Evolutionary conservation across 2,329 filamentous ascomycete species (phyloP), one percentile per base, ranked within the genome.

Genomic region (Cladophialophora immunda): DNA sequence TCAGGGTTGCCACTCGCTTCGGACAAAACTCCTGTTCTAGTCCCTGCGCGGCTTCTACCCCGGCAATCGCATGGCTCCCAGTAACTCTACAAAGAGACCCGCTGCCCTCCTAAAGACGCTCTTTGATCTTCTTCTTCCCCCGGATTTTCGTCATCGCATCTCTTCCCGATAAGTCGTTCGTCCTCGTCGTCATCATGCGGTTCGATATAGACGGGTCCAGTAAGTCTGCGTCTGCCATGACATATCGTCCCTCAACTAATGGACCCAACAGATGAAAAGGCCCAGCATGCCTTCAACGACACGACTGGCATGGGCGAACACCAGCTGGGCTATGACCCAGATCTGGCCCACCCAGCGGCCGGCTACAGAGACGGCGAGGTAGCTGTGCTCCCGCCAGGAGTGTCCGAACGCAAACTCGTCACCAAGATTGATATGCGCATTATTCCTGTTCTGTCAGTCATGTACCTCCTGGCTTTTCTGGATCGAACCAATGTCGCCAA

Each of bases 401-500:
- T 73, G 9, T 68, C 70, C 2, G 90, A 93, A 80, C 81, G 83
- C 70, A 86, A 82, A 73, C 82, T 94, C 66, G 85, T 92, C 80
- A 78, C 84, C 68, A 90, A 89, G 78, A 89, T 94, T 74, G 92
- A 94, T 76, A 76, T 88, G 70, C 87, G 86, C 71, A 84, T 94
- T 59, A 81, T 94, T 60, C 92, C 92, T 0, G 90, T 90, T 71
- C 82, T 94, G 62, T 90, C 87, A 75, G 81, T 93, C 67, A 82
- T 94, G 76, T 93, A 92, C 75, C 66, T 72, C 4, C 64, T 72
- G 53, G 71, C 71, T 9, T 73, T 71, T 54, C 54, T 72, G 27
- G 71, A 68, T 62, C 81, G 91, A 56, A 90, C 93, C 75, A 94
- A 94, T 76, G 92, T 94, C 73, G 89, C 89, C 77, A 94, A 94